These are phyloP conservation scores for Chiua sp. DNA, from an alignment of 1,284 basidiomycete genomes.

Conservation along the genomic window DNA sequence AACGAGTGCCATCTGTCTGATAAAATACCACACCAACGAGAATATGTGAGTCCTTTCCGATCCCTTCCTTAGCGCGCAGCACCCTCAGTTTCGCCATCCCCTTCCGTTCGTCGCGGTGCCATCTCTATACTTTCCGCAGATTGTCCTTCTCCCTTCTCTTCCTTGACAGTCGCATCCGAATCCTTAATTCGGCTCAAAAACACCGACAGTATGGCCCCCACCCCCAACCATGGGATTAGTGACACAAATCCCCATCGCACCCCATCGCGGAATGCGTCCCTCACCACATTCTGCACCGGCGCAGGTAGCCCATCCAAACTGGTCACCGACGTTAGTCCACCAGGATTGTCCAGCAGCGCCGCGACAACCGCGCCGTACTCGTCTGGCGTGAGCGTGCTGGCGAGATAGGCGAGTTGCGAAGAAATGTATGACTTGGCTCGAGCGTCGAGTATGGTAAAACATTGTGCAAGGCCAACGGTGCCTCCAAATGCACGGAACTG, in stretches of 20 bases:
- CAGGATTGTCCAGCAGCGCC: conserved; percentile 17
- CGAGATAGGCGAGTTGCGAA: conserved; percentile 23
- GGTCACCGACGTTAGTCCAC: conserved; percentile 40
- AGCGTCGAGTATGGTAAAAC: conserved; percentile 50
- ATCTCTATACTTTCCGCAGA: not conserved
- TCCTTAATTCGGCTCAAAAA: conserved; percentile 44
- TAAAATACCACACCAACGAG: too few species aligned
- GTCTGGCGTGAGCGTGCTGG: conserved; percentile 34
- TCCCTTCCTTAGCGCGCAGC: too few species aligned
- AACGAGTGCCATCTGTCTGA: too few species aligned
- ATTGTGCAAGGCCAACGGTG: conserved; percentile 57
- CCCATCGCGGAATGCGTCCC: conserved; percentile 47
- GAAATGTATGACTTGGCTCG: conserved; percentile 46
- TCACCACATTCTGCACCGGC: conserved; percentile 40
- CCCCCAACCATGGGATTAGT: conserved; percentile 50
- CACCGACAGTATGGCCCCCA: conserved; percentile 42
- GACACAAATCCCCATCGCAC: conserved; percentile 51
- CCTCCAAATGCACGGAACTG: conserved; percentile 55
- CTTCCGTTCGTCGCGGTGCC: not conserved
- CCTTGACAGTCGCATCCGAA: conserved; percentile 5
- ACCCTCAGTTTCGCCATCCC: too few species aligned
- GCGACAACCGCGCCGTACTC: conserved; percentile 32
- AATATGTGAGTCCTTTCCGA: too few species aligned
- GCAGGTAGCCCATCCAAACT: conserved; percentile 43
- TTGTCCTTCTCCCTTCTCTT: not conserved